phyloP scores from a whole-genome alignment of 495 filamentous ascomycete genomes.

The Neurospora sp. region DNA sequence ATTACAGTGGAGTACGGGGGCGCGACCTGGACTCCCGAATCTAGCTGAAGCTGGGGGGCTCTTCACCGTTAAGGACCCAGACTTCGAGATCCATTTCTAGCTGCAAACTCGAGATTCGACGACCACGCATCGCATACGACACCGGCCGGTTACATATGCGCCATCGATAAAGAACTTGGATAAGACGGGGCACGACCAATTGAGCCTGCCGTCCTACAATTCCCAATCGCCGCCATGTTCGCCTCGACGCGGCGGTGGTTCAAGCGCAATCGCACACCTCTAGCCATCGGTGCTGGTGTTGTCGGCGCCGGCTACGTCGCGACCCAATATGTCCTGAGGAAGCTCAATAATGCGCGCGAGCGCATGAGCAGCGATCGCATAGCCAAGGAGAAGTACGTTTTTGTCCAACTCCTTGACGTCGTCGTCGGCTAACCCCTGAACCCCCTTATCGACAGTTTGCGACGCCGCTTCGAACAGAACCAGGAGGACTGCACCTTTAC shows the following conservation, averaged over 20 bases:
- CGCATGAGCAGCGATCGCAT: slow-evolving; percentile 93
- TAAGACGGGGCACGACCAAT: neutral
- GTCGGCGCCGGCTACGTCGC: slow-evolving; percentile 86
- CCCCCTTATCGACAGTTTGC: slow-evolving; percentile 49
- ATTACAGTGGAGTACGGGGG: neutral
- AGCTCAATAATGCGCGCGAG: slow-evolving; percentile 84
- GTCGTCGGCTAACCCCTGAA: slow-evolving; percentile 4
- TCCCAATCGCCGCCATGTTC: slow-evolving; percentile 51
- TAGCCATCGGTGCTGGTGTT: slow-evolving; percentile 79
- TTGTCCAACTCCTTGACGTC: neutral
- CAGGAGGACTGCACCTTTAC: slow-evolving; percentile 98
- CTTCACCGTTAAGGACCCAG: neutral
- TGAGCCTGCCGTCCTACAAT: neutral
- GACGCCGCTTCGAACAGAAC: slow-evolving; percentile 94
- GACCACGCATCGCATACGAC: neutral
- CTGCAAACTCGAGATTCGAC: neutral
- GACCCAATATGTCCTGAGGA: slow-evolving; percentile 80
- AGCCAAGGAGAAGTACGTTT: slow-evolving; percentile 81
- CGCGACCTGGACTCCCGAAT: neutral
- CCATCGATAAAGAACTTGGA: neutral
- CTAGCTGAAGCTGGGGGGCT: neutral
- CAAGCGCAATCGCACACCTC: slow-evolving; percentile 77
- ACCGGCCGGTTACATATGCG: neutral
- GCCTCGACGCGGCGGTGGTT: slow-evolving; percentile 77
- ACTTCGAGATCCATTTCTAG: neutral